phyloP scores from a whole-genome alignment of 2,329 filamentous ascomycete species.

The Aspergillus cejpii region DNA sequence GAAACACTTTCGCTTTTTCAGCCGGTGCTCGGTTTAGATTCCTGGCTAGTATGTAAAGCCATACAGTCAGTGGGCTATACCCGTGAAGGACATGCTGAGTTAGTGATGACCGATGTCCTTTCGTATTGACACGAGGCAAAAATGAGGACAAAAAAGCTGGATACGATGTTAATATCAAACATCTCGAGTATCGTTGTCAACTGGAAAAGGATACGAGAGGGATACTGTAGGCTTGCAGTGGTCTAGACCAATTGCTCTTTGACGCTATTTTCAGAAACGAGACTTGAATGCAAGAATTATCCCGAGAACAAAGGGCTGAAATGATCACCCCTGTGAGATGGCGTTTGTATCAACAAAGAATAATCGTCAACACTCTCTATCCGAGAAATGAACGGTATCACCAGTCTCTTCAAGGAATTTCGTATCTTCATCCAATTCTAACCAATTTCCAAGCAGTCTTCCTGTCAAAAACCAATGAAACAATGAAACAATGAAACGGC shows the following conservation, averaged over 20 bases:
- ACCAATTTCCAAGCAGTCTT: no score
- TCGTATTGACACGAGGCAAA: not conserved
- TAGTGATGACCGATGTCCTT: not conserved
- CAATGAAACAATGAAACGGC: not conserved
- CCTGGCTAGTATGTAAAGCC: slow-evolving; percentile 1
- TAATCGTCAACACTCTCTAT: no score
- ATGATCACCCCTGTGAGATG: no score
- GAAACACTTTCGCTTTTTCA: slow-evolving; percentile 2
- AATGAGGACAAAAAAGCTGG: not conserved
- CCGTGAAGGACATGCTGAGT: not conserved
- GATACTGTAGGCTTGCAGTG: no score
- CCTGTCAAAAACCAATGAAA: not conserved
- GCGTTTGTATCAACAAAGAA: no score
- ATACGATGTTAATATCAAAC: not conserved
- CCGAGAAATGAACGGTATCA: no score
- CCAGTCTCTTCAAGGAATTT: no score
- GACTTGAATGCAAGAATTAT: not conserved
- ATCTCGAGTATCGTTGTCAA: not conserved
- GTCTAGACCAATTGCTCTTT: not conserved
- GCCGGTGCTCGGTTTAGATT: slow-evolving; percentile 1
- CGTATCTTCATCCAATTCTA: no score
- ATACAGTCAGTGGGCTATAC: not conserved
- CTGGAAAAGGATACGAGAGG: not conserved
- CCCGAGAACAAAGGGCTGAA: no score
- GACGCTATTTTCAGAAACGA: not conserved